Evolutionary conservation across 306 rosid genomes (phyloP).

Genomic region (Astragalus glycyphyllos): DNA sequence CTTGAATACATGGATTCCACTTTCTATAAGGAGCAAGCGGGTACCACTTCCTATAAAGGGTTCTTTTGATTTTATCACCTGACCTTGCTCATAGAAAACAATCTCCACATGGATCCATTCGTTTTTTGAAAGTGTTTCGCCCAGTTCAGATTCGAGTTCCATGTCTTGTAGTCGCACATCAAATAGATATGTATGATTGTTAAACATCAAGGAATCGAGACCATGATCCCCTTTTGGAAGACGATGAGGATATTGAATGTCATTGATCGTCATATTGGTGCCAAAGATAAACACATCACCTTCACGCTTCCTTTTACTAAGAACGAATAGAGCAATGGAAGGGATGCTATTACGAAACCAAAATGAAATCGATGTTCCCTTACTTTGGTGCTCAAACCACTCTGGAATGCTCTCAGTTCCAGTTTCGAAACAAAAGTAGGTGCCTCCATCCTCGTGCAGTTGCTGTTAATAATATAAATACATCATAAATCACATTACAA

Average conservation of each 20-base stretch:
- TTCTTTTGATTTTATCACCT: too few species aligned
- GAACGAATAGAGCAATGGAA: neutral
- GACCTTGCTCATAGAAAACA: too few species aligned
- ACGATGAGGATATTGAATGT: too few species aligned
- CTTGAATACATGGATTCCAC: too few species aligned
- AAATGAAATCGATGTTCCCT: neutral
- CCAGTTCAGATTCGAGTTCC: neutral
- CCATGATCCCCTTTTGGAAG: too few species aligned
- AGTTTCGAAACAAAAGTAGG: neutral
- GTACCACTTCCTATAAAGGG: too few species aligned
- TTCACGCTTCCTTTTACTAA: neutral
- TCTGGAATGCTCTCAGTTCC: constrained; percentile 18
- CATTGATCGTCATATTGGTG: too few species aligned
- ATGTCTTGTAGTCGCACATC: neutral
- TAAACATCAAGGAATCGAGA: too few species aligned
- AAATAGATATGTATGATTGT: neutral
- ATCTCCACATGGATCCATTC: neutral
- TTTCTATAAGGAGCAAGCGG: too few species aligned
- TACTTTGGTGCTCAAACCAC: constrained; percentile 3
- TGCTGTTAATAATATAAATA: neutral
- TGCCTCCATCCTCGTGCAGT: constrained; percentile 8
- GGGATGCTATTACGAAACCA: constrained; percentile 15
- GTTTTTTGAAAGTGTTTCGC: neutral
- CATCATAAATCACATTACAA: neutral
- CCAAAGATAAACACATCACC: too few species aligned